Evolutionary conservation across 139 green algal species (phyloP).

Genomic region (Coccomyxa sp.): DNA sequence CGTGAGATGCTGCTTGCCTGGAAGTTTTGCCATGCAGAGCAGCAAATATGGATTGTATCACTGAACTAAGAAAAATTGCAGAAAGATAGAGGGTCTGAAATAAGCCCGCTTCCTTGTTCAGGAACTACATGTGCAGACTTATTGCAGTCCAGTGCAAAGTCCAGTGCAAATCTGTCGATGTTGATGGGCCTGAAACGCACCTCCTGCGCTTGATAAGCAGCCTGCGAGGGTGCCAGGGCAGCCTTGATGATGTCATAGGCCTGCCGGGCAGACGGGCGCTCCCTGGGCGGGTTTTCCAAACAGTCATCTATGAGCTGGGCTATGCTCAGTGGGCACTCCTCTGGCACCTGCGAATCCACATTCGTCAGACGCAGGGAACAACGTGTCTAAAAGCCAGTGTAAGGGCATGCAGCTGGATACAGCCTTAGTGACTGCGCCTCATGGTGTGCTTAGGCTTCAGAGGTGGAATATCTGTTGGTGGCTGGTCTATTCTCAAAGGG

Average conservation of each 20-base stretch:
- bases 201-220: not conserved
- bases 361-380: not conserved
- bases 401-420: not conserved
- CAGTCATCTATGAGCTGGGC: constrained; percentile 19
- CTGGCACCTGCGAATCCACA: constrained; percentile 9
- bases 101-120: too few species aligned
- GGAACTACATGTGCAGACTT: too few species aligned
- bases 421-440: not conserved
- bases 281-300: constrained; percentile 3
- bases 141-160: too few species aligned
- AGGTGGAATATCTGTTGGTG: not conserved
- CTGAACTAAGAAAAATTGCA: too few species aligned
- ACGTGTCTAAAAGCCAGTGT: not conserved
- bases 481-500: not conserved
- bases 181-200: too few species aligned
- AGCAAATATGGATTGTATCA: too few species aligned
- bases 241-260: constrained; percentile 14
- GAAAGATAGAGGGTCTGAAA: too few species aligned
- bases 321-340: constrained; percentile 17
- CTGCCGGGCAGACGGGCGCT: constrained; percentile 12
- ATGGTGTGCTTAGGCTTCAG: not conserved
- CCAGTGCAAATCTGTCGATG: too few species aligned
- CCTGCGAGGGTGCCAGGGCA: not conserved
- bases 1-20: too few species aligned
- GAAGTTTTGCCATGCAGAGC: too few species aligned